Base-by-base conservation (phyloP, 805 yeast species). In the Kazachstania taianensis region DNA sequence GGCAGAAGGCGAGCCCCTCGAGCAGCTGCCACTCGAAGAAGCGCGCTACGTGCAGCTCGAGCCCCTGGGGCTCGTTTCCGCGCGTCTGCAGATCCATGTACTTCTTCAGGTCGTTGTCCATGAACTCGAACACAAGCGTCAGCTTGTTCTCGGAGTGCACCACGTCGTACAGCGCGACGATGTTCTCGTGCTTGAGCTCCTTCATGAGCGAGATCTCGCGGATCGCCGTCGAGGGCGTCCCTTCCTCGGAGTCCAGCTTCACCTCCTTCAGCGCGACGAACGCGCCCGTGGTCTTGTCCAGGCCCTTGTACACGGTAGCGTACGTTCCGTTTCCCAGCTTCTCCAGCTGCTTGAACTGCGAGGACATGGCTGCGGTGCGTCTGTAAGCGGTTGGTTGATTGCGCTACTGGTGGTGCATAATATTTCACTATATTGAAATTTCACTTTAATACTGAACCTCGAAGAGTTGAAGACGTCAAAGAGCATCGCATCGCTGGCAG, bases 221-320 rank as follows among this genome's bases (percentile, higher is more conserved):
- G 40, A 92, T 92, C 5, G 98, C 97, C 0, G 98, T 92, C 2
- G 96, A 86, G 2, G 98, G 98, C 16, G 94, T 96, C 14, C 98
- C 98, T 59, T 92, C 98, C 59, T 92, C 98, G 15, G 94, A 84
- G 57, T 92, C 98, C 36, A 92, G 65, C 40, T 97, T 75, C 58
- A 92, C 94, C 63, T 92, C 94, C 61, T 92, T 92, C 48, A 92
- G 66, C 0, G 98, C 98, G 25, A 92, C 98, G 30, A 86, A 75
- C n/a, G 96, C 73, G 63, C 89, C 89, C 47, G 86, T 82, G 56
- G 89, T 86, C 46, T 75, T 78, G 55, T 89, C 96, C 35, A 86
- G 67, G 1, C 98, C 98, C 59, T 89, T 92, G 64, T 92, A 92
- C 8, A 92, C 98, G 22, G 94, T 96, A 36, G 98, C 98, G 57